Evolutionary conservation across 495 filamentous ascomycete genomes (phyloP).

Genomic region (Diplogelasinospora grovesii): DNA sequence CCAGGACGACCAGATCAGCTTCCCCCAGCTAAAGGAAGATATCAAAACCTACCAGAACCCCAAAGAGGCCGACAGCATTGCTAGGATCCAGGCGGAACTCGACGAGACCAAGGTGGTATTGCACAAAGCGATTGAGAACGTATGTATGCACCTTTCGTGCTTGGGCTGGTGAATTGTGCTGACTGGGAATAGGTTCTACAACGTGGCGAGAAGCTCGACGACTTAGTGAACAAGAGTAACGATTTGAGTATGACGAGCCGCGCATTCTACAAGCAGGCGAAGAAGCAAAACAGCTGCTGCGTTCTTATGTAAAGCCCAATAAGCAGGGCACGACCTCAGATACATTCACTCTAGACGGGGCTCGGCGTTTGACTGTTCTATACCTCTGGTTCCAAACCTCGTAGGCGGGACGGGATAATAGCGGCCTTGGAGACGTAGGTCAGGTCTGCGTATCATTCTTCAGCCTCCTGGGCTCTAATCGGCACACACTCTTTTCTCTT

Average conservation of each 20-base stretch:
- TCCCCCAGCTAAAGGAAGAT: slow-evolving; percentile 74
- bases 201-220: slow-evolving; percentile 86
- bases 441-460: no score
- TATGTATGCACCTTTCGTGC: slow-evolving; percentile 7
- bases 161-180: slow-evolving; percentile 1
- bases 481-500: no score
- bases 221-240: slow-evolving; percentile 80
- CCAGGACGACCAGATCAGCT: slow-evolving; percentile 42
- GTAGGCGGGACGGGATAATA: no score
- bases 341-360: no score
- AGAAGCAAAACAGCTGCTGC: slow-evolving; percentile 97
- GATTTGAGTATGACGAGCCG: slow-evolving; percentile 84
- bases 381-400: no score
- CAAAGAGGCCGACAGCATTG: slow-evolving; percentile 77
- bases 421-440: no score
- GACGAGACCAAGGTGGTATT: slow-evolving; percentile 98
- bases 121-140: slow-evolving; percentile 91
- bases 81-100: slow-evolving; percentile 93
- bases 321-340: no score
- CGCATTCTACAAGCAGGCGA: slow-evolving; percentile 78
- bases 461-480: no score
- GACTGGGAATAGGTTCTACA: slow-evolving; percentile 51
- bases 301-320: slow-evolving; percentile 68
- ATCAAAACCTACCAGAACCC: slow-evolving; percentile 87
- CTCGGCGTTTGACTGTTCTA: no score